Percentiles rank a stretch among this genome's conserved stretches.
phyloP scores from a whole-genome alignment of 768 basidiomycete species.

The Rhizopogon vinicolor region DNA sequence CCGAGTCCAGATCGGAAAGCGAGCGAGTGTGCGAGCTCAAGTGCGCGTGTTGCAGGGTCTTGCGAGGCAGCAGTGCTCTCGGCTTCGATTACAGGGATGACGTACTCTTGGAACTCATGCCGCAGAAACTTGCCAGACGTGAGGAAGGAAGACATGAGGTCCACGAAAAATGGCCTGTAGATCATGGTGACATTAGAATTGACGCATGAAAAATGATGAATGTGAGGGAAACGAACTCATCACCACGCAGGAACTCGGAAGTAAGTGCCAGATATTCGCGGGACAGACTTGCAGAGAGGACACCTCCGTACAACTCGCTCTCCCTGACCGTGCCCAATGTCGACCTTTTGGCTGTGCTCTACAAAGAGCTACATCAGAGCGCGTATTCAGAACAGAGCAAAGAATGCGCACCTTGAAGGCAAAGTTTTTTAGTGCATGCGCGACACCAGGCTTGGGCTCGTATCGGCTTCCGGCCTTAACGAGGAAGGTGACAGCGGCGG shows the following conservation, averaged over 20 bases:
- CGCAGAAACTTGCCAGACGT: slow-evolving; percentile 78
- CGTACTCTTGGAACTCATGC: slow-evolving; percentile 74
- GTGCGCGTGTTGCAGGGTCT: slow-evolving; percentile 62
- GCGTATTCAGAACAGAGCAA: background rate
- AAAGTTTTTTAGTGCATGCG: slow-evolving; percentile 96
- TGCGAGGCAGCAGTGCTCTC: slow-evolving; percentile 60
- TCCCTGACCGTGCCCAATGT: slow-evolving; percentile 89
- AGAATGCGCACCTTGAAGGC: slow-evolving; percentile 83
- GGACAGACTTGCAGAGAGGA: slow-evolving; percentile 77
- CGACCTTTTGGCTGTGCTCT: slow-evolving; percentile 87
- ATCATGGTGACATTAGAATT: background rate
- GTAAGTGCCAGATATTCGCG: slow-evolving; percentile 91
- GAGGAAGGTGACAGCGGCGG: slow-evolving; percentile 81
- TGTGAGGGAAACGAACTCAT: slow-evolving; percentile 69
- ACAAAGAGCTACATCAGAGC: background rate
- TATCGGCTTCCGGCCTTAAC: slow-evolving; percentile 91
- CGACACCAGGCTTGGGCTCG: slow-evolving; percentile 85
- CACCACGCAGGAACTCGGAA: slow-evolving; percentile 91
- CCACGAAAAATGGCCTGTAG: slow-evolving; percentile 80
- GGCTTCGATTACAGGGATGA: slow-evolving; percentile 62
- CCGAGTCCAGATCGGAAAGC: slow-evolving; percentile 97
- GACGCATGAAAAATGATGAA: background rate
- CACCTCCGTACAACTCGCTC: slow-evolving; percentile 90
- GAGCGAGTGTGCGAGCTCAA: slow-evolving; percentile 84
- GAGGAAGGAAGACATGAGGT: slow-evolving; percentile 80